Base-by-base conservation (phyloP, 202 grass and related monocot genomes). In the Musa balbisiana region DNA sequence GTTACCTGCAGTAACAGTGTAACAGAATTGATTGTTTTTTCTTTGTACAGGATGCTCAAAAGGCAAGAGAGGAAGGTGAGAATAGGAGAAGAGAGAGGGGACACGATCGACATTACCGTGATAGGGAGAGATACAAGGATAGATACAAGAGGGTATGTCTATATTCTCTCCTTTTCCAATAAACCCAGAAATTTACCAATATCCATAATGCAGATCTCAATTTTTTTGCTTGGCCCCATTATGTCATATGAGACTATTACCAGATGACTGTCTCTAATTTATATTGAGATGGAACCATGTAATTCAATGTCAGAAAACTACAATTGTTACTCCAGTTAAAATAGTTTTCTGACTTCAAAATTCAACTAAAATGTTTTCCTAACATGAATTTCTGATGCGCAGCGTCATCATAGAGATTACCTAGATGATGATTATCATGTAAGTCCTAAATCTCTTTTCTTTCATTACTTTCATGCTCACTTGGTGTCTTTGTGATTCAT, bases 401-500 rank as follows among this genome's bases (percentile, higher is more conserved):
- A 95, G 96, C 91, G 62, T 23, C 14, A 81, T 81, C 85, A 77
- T 55, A 79, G 77, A 3, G 91, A 99, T 88, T 83, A 94, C 76
- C 75, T 87, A 82, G 87, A 99, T 85, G 95, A 99, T 77, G 96
- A 99, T 75, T 92, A 99, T 63, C 96, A 99, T 85, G 91, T 99
- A 90, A 95, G 95, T 82, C 85, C 23, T 71, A 22, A 53, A 11
- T 43, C 33, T 43, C 33, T 72, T 85, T 16, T 78, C 70, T 56
- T 85, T 73, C 54, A 76, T 53, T 5, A 24, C 22, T 27, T 70
- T 62, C 59, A 22, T 80, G 27, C 2, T 75, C 2, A 33, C 51
- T 58, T 71, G 52, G 26, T 84, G 9, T 43, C 68, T 22, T 27
- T 19, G 43, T 62, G 23, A 71, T 21, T 1, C 85, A 83, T 1